phyloP scores from a whole-genome alignment of 73 alveolate species.

The Uronychia binucleata region DNA sequence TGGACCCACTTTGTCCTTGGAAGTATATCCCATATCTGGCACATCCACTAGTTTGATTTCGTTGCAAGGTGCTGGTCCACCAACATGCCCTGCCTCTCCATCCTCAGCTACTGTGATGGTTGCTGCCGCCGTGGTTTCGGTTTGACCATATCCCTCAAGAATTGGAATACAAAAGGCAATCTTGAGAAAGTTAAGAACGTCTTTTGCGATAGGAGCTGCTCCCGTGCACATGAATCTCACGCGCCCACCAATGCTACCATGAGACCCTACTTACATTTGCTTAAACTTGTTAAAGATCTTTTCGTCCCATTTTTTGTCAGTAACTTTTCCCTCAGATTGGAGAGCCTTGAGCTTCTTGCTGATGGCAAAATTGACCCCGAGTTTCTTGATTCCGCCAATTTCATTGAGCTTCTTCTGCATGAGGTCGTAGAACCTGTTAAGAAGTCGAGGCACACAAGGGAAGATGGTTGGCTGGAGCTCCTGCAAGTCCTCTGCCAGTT shows the following conservation, averaged over 20 bases:
- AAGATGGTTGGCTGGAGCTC: slow-evolving; percentile 74
- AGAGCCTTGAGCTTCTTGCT: slow-evolving; percentile 57
- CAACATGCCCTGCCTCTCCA: slow-evolving; percentile 64
- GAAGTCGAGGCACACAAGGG: slow-evolving; percentile 76
- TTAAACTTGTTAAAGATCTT: slow-evolving; percentile 60
- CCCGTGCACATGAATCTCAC: slow-evolving; percentile 62
- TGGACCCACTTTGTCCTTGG: slow-evolving; percentile 69
- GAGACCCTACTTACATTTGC: neutral
- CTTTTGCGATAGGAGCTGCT: slow-evolving; percentile 73
- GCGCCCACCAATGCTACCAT: slow-evolving; percentile 63
- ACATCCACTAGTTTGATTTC: slow-evolving; percentile 76
- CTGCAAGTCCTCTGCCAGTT: slow-evolving; percentile 70
- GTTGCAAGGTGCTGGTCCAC: slow-evolving; percentile 59
- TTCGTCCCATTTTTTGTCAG: slow-evolving; percentile 34
- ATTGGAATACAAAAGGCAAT: slow-evolving; percentile 51
- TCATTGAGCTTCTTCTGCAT: slow-evolving; percentile 39
- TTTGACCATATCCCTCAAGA: slow-evolving; percentile 76
- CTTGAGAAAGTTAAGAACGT: slow-evolving; percentile 52
- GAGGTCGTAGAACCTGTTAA: slow-evolving; percentile 64
- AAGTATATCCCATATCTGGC: slow-evolving; percentile 82
- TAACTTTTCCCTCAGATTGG: slow-evolving; percentile 49
- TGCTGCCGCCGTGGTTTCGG: slow-evolving; percentile 73
- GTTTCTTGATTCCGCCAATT: slow-evolving; percentile 42
- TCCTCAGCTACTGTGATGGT: slow-evolving; percentile 56
- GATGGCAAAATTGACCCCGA: slow-evolving; percentile 64